Evolutionary conservation across 2,329 filamentous ascomycete species (phyloP).

Genomic region (Trichoderma pleuroti): DNA sequence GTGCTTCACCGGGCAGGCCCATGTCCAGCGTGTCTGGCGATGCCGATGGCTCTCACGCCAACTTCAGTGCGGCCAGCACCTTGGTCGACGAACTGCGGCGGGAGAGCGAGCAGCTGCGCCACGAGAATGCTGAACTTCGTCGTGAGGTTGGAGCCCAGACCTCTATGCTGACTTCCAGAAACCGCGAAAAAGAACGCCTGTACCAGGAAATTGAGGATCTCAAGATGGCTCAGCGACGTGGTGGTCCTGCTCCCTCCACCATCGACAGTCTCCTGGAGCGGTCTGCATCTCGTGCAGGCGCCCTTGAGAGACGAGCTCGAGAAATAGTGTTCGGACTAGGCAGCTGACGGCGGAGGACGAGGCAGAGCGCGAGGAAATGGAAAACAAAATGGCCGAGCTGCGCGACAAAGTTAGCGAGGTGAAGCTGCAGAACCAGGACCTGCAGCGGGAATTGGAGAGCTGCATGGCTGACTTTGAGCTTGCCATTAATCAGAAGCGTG

Average conservation of each 20-base stretch:
- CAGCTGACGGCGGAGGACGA: slow-evolving; percentile 64
- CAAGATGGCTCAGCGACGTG: slow-evolving; percentile 79
- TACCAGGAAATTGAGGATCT: slow-evolving; percentile 97
- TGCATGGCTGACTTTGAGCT: slow-evolving; percentile 77
- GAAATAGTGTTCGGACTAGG: slow-evolving; percentile 65
- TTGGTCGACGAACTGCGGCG: slow-evolving; percentile 72
- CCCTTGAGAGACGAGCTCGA: slow-evolving; percentile 66
- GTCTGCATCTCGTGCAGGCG: slow-evolving; percentile 79
- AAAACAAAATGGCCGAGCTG: slow-evolving; percentile 76
- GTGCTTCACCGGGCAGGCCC: slow-evolving; percentile 48
- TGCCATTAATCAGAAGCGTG: slow-evolving; percentile 60
- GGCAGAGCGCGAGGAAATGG: slow-evolving; percentile 77
- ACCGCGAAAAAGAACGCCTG: slow-evolving; percentile 88
- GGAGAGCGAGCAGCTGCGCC: slow-evolving; percentile 72
- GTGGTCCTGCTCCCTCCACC: slow-evolving; percentile 58
- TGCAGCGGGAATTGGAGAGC: slow-evolving; percentile 77
- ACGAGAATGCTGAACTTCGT: slow-evolving; percentile 88
- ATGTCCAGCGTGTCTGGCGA: slow-evolving; percentile 50
- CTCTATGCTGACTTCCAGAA: slow-evolving; percentile 94
- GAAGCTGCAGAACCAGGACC: slow-evolving; percentile 84
- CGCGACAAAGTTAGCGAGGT: slow-evolving; percentile 83
- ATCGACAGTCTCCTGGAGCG: slow-evolving; percentile 90
- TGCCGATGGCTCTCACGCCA: slow-evolving; percentile 48
- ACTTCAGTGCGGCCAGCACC: slow-evolving; percentile 58
- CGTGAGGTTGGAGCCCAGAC: slow-evolving; percentile 93